These are phyloP conservation scores for Hansfordia pulvinata DNA, from an alignment of 2,329 filamentous ascomycete genomes.

Conservation along the genomic window DNA sequence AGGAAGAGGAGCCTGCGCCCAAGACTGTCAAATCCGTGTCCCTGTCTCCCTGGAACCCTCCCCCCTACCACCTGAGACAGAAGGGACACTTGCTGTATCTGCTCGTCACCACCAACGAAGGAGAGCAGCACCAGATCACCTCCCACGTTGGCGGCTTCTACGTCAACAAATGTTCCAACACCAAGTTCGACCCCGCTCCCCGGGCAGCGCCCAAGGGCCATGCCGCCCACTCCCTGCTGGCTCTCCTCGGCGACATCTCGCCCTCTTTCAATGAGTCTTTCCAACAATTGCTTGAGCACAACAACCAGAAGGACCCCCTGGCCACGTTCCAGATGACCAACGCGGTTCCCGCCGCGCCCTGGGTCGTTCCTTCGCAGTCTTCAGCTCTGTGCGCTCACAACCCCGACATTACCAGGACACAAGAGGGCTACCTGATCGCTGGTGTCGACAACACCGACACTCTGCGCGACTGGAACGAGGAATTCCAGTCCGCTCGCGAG, in stretches of 20 bases:
- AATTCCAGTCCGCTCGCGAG: slow-evolving; percentile 93
- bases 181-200: slow-evolving; percentile 86
- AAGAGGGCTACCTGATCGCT: slow-evolving; percentile 82
- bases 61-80: slow-evolving; percentile 79
- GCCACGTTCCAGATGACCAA: slow-evolving; percentile 95
- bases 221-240: slow-evolving; percentile 75
- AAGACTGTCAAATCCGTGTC: slow-evolving; percentile 86
- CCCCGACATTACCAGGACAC: slow-evolving; percentile 74
- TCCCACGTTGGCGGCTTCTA: slow-evolving; percentile 91
- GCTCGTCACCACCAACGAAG: slow-evolving; percentile 78
- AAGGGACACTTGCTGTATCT: slow-evolving; percentile 90
- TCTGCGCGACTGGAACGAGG: slow-evolving; percentile 95
- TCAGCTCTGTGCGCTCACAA: slow-evolving; percentile 57
- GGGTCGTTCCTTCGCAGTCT: slow-evolving; percentile 64
- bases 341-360: slow-evolving; percentile 80
- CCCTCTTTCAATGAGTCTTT: slow-evolving; percentile 72
- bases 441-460: slow-evolving; percentile 92
- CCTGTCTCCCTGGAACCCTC: slow-evolving; percentile 91
- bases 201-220: slow-evolving; percentile 64
- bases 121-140: slow-evolving; percentile 89
- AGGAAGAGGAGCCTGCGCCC: slow-evolving; percentile 51
- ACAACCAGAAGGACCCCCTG: slow-evolving; percentile 73
- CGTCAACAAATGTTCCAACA: slow-evolving; percentile 90
- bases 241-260: slow-evolving; percentile 65
- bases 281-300: slow-evolving; percentile 66